phyloP scores from a whole-genome alignment of 306 rosid species.

The Comarum palustre region DNA sequence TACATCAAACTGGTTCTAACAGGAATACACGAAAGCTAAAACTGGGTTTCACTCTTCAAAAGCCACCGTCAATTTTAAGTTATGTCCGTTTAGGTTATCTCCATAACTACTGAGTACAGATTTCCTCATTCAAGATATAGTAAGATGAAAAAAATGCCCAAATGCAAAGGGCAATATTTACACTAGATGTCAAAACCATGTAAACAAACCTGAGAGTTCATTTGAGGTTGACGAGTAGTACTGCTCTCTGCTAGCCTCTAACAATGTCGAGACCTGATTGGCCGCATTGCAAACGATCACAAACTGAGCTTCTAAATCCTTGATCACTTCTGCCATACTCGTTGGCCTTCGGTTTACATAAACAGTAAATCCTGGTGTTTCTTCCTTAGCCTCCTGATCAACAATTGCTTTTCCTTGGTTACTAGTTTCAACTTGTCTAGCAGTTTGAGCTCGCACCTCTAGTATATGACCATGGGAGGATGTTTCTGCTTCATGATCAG shows the following conservation, averaged over 20 bases:
- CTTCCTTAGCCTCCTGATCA: slow-evolving; percentile 50
- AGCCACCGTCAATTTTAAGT: not conserved
- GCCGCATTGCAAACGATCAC: slow-evolving; percentile 61
- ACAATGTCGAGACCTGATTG: slow-evolving; percentile 59
- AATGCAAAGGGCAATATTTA: not conserved
- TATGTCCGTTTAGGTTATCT: not conserved
- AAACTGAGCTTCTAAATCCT: slow-evolving; percentile 80
- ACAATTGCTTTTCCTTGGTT: slow-evolving; percentile 43
- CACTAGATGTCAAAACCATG: slow-evolving; percentile 3
- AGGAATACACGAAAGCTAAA: not conserved
- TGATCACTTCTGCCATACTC: slow-evolving; percentile 79
- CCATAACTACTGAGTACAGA: not conserved
- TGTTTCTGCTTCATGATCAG: slow-evolving; percentile 26
- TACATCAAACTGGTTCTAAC: too few relatives aligned
- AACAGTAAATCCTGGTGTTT: slow-evolving; percentile 77
- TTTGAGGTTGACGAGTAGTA: slow-evolving; percentile 42
- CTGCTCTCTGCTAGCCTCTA: slow-evolving; percentile 69
- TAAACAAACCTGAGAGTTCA: slow-evolving; percentile 65
- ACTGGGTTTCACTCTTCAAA: not conserved
- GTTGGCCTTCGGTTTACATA: slow-evolving; percentile 74
- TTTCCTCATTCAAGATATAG: not conserved
- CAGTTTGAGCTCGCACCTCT: slow-evolving; percentile 51
- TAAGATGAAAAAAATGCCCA: not conserved
- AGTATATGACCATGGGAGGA: slow-evolving; percentile 30
- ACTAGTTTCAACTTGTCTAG: slow-evolving; percentile 43